Percentiles rank a stretch among this genome's conserved stretches.
These are phyloP conservation scores for Galeopsis tetrahit DNA, from an alignment of 257 asterid species.

Conservation along the genomic window DNA sequence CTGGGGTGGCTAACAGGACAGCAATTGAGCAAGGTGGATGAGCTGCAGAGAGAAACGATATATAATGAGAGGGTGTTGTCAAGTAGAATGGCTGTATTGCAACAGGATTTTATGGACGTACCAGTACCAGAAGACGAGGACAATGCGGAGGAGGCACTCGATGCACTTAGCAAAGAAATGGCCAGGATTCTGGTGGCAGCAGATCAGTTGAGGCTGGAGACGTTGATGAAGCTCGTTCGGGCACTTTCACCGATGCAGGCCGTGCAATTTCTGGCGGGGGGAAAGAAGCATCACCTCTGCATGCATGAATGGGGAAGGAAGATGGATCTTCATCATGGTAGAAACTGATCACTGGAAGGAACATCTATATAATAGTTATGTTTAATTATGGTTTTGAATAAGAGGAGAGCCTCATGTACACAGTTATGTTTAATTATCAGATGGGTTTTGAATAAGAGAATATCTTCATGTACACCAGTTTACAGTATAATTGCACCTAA, in stretches of 20 bases:
- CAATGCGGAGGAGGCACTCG: conserved; percentile 33
- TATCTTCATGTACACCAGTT: too few relatives aligned
- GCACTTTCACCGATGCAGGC: conserved; percentile 48
- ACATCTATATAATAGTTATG: too few relatives aligned
- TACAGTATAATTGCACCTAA: too few relatives aligned
- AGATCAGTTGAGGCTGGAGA: conserved; percentile 48
- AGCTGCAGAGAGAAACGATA: conserved; percentile 41
- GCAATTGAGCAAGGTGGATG: conserved; percentile 42
- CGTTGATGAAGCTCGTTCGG: conserved; percentile 34
- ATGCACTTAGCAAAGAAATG: conserved; percentile 31
- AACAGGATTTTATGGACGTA: conserved; percentile 40
- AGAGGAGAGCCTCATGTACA: too few relatives aligned
- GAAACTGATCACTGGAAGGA: not conserved
- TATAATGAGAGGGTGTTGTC: conserved; percentile 42
- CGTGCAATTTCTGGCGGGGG: conserved; percentile 45
- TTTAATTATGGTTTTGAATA: too few relatives aligned
- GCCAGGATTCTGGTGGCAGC: conserved; percentile 42
- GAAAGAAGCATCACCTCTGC: conserved; percentile 43
- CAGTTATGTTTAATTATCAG: too few relatives aligned
- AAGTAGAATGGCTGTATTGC: conserved; percentile 39
- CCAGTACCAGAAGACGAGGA: conserved; percentile 26
- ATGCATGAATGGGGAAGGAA: conserved; percentile 47
- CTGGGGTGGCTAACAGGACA: conserved; percentile 40
- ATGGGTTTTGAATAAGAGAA: too few relatives aligned
- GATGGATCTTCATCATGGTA: conserved; percentile 39